A percentile compares a stretch with the other conserved stretches of the same genome.
phyloP scores from a whole-genome alignment of 768 basidiomycete genomes.

The Russula sp. region DNA sequence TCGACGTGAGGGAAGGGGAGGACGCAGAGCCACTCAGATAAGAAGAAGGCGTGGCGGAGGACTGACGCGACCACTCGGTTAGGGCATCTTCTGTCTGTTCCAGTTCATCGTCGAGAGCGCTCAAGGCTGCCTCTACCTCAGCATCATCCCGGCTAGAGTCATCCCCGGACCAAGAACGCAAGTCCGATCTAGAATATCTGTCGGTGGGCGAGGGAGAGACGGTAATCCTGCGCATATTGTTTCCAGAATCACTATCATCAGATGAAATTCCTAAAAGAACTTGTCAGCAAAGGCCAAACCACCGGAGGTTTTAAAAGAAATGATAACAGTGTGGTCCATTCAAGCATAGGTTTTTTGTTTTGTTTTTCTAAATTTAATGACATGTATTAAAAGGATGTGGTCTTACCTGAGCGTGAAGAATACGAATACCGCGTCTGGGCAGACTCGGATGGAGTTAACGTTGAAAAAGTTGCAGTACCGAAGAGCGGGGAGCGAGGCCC shows the following conservation, averaged over 20 bases:
- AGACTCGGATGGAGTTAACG: constrained; percentile 51
- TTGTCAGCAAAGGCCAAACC: constrained; percentile 4
- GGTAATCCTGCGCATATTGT: constrained; percentile 31
- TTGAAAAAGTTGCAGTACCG: constrained; percentile 58
- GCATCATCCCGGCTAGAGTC: constrained; percentile 46
- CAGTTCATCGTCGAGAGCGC: constrained; percentile 63
- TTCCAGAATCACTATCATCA: constrained; percentile 28
- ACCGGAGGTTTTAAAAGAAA: background rate
- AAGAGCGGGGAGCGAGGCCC: constrained; percentile 58
- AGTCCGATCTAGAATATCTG: constrained; percentile 22
- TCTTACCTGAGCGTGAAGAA: constrained; percentile 53
- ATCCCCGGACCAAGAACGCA: constrained; percentile 50
- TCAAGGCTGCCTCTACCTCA: constrained; percentile 68
- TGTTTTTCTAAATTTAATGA: background rate
- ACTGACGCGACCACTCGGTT: constrained; percentile 55
- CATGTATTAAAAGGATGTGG: background rate
- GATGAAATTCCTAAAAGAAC: constrained; percentile 26
- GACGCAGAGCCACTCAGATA: constrained; percentile 37
- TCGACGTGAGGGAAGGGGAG: constrained; percentile 29
- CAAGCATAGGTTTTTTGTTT: background rate
- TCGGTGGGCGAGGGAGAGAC: constrained; percentile 30
- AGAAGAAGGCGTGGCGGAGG: constrained; percentile 39
- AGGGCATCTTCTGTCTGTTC: constrained; percentile 63
- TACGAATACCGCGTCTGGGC: constrained; percentile 57
- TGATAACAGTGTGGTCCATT: background rate